Evolutionary conservation across 192 early-diverging fungal species (phyloP).

Genomic region (Phycomyces nitens): DNA sequence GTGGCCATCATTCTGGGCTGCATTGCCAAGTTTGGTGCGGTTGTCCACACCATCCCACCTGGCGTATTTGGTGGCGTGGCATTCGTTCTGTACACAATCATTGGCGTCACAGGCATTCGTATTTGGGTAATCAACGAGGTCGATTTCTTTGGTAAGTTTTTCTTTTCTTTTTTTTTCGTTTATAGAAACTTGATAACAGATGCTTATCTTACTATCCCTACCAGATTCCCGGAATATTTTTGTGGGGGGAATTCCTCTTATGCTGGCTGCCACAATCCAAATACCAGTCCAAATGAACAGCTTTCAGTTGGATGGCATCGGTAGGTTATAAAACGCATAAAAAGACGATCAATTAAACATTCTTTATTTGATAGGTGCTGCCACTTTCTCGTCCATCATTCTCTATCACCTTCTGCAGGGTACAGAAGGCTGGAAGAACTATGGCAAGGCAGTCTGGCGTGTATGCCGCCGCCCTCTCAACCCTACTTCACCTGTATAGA

Average conservation of each 20-base stretch:
- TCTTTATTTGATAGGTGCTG: too few relatives aligned
- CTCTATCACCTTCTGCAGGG: constrained; percentile 33
- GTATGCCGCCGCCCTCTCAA: too few relatives aligned
- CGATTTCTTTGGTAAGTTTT: constrained; percentile 34
- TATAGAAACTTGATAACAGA: background rate
- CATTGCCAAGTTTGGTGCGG: constrained; percentile 51
- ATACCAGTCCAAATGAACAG: constrained; percentile 20
- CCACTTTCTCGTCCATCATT: constrained; percentile 38
- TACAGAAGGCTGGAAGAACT: background rate
- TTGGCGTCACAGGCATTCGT: constrained; percentile 45
- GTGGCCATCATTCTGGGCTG: constrained; percentile 50
- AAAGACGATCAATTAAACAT: too few relatives aligned
- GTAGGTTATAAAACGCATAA: too few relatives aligned
- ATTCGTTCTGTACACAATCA: constrained; percentile 48
- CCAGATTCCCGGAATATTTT: constrained; percentile 46
- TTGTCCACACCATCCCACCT: constrained; percentile 45
- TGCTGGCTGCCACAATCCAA: constrained; percentile 36
- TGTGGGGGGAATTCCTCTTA: constrained; percentile 40
- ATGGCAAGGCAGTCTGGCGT: background rate
- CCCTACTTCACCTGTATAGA: too few relatives aligned
- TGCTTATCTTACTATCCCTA: background rate
- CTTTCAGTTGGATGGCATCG: constrained; percentile 44
- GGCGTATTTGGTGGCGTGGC: constrained; percentile 52
- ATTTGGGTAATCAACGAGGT: constrained; percentile 52
- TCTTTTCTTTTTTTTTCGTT: background rate